Percentiles rank a stretch among this genome's conserved stretches.
phyloP scores from a whole-genome alignment of 106 monocot genomes.

The Dioscorea alata region DNA sequence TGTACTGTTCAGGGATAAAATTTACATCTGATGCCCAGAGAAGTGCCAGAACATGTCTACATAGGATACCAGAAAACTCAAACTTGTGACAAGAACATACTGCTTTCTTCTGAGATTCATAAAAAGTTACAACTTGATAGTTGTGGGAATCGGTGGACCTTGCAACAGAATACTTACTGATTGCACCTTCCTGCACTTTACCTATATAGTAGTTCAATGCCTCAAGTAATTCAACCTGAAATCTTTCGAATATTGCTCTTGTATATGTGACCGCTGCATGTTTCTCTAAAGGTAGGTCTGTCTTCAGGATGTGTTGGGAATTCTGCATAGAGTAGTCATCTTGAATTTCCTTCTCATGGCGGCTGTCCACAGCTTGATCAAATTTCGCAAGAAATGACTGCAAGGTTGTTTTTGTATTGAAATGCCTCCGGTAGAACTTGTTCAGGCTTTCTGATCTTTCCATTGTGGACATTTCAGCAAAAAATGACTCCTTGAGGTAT shows the following conservation, averaged over 20 bases:
- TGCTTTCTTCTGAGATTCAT: conserved; percentile 45
- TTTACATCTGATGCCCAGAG: conserved; percentile 27
- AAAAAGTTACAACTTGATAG: conserved; percentile 29
- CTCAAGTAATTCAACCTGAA: conserved; percentile 61
- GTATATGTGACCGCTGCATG: conserved; percentile 65
- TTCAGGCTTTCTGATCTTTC: conserved; percentile 60
- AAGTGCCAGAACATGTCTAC: conserved; percentile 61
- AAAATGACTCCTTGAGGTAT: conserved; percentile 54
- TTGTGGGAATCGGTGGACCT: conserved; percentile 32
- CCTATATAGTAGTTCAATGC: conserved; percentile 35
- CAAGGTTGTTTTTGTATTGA: conserved; percentile 35
- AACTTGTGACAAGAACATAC: conserved; percentile 65
- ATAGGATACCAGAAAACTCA: conserved; percentile 53
- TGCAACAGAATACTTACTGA: conserved; percentile 46
- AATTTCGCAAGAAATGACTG: conserved; percentile 43
- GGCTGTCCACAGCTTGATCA: conserved; percentile 44
- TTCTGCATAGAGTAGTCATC: conserved; percentile 36
- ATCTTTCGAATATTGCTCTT: conserved; percentile 45
- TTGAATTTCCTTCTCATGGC: conserved; percentile 51
- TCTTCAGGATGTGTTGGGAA: conserved; percentile 37
- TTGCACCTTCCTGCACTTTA: conserved; percentile 50
- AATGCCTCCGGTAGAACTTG: conserved; percentile 47
- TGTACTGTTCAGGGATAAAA: conserved; percentile 49
- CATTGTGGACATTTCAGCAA: conserved; percentile 55
- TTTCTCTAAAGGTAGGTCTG: conserved; percentile 45